Conservation (phyloP, 176 grass and related monocot genomes). For the Hordeum marinum region DNA sequence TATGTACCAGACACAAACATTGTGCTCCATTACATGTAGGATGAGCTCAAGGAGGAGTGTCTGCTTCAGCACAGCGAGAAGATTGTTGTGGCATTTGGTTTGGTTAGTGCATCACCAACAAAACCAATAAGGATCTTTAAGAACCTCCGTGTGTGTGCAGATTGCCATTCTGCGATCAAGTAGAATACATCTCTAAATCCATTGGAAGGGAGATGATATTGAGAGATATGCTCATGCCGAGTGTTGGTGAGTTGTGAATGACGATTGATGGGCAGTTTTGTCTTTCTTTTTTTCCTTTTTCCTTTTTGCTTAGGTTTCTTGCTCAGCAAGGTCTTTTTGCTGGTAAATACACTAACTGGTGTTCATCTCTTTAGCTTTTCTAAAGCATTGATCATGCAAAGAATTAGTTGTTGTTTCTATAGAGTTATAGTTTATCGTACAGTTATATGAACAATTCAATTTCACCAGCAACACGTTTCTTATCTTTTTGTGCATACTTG, state of each 20-base stretch:
- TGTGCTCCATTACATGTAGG: conserved; percentile 70
- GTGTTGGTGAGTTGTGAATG: conserved; percentile 64
- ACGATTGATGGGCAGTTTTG: conserved; percentile 37
- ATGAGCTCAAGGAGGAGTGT: conserved; percentile 76
- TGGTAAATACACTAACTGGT: neutral
- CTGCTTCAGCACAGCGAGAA: conserved; percentile 91
- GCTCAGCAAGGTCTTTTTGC: neutral
- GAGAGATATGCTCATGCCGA: conserved; percentile 76
- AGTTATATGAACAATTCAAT: neutral
- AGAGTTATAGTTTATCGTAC: neutral
- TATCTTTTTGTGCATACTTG: neutral
- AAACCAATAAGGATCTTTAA: conserved; percentile 90
- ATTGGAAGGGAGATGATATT: conserved; percentile 64
- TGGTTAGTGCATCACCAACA: conserved; percentile 45
- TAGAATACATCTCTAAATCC: conserved; percentile 57
- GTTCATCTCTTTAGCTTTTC: neutral
- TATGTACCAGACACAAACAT: conserved; percentile 67
- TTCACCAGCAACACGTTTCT: neutral
- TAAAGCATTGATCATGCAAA: too few relatives aligned
- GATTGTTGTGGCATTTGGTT: conserved; percentile 67
- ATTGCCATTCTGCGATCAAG: neutral
- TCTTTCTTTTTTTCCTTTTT: too few relatives aligned
- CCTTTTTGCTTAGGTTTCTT: too few relatives aligned
- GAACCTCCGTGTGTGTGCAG: conserved; percentile 68
- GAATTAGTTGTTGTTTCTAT: neutral